These are phyloP conservation scores for Cutaneotrichosporon sp. DNA, from an alignment of 1,284 basidiomycete genomes.

Conservation along the genomic window DNA sequence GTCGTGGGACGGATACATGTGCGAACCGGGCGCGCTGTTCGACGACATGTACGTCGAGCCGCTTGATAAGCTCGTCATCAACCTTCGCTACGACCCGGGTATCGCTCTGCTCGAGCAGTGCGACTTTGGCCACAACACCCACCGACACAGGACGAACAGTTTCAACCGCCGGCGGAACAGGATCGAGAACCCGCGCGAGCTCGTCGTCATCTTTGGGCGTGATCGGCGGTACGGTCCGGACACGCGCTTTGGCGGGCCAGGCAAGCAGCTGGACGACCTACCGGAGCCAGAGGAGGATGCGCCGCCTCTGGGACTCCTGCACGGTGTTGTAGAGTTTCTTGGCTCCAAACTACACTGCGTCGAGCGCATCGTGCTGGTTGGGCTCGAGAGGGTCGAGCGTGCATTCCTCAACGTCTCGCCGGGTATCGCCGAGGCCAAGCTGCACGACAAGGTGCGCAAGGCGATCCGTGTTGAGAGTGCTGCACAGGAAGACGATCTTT, in stretches of 20 bases:
- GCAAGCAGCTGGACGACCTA: conserved; percentile 4
- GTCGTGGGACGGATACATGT: conserved; percentile 14
- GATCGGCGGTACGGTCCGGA: conserved; percentile 6
- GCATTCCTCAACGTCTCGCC: conserved; percentile 5
- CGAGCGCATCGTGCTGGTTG: conserved; percentile 8
- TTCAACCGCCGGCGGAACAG: conserved; percentile 9
- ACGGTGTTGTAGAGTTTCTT: conserved; percentile 11
- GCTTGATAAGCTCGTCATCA: conserved; percentile 4
- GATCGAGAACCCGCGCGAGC: conserved; percentile 10
- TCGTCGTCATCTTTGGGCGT: conserved; percentile 7
- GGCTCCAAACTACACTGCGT: conserved; percentile 11
- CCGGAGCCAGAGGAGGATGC: conserved; percentile 1
- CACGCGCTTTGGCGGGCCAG: conserved; percentile 5
- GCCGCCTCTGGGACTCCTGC: conserved; percentile 7
- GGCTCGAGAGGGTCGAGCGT: conserved; percentile 3
- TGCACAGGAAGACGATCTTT: conserved; percentile 9
- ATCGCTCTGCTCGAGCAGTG: conserved; percentile 8
- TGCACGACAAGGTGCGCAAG: conserved; percentile 10
- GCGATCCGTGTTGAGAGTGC: conserved; percentile 8
- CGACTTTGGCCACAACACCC: conserved; percentile 11
- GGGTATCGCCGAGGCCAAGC: conserved; percentile 7
- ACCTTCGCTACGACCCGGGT: conserved; percentile 6
- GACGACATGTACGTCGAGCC: conserved; percentile 14
- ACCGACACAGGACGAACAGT: conserved; percentile 4
- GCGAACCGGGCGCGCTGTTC: conserved; percentile 8